Evolutionary conservation across 2,329 filamentous ascomycete genomes (phyloP), one percentile per base, ranked within the genome.

Genomic region (Xylariaceae sp.): DNA sequence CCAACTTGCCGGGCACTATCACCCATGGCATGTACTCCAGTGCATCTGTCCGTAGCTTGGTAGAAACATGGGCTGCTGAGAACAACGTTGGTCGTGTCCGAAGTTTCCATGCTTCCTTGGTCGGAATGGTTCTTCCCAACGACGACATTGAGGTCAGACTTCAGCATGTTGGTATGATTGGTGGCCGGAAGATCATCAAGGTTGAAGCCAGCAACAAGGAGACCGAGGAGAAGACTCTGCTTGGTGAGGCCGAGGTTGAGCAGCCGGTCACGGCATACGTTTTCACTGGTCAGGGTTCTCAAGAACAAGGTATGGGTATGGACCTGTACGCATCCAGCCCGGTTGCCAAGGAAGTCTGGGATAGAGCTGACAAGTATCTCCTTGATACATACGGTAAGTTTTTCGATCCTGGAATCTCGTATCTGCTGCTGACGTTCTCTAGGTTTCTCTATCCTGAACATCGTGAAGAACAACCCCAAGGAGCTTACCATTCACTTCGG

Each of bases 241-340:
- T 96, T 54, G 94, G 91, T 71, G 93, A 97, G 77, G 94, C 94
- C 30, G 94, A 99, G 76, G 91, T 99, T 60, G 94, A 99, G 77
- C 94, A 99, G 74, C 95, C 95, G 6, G 91, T 94, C 39, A 96
- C 93, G 1, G 88, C 94, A 4, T 99, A 99, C 71, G 91, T 99
- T 67, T 99, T 99, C 77, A 99, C 95, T 64, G 94, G 94, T 58
- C 94, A 99, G 76, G 94, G 94, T 69, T 97, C 92, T 54, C 95
- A 99, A 76, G 94, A 99, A 76, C 94, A 99, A 75, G 94, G 94
- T 63, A 99, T 99, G 94, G 94, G 94, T 77, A 99, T 99, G 94
- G 94, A 97, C 71, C 82, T 99, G 55, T 99, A 99, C 74, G 88
- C 83, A 70, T 96, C 88, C 81, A 97, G 94, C 73, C 80, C 88